Conservation (phyloP, 345 rosid genomes). For the Eucalyptus leucophloia region DNA sequence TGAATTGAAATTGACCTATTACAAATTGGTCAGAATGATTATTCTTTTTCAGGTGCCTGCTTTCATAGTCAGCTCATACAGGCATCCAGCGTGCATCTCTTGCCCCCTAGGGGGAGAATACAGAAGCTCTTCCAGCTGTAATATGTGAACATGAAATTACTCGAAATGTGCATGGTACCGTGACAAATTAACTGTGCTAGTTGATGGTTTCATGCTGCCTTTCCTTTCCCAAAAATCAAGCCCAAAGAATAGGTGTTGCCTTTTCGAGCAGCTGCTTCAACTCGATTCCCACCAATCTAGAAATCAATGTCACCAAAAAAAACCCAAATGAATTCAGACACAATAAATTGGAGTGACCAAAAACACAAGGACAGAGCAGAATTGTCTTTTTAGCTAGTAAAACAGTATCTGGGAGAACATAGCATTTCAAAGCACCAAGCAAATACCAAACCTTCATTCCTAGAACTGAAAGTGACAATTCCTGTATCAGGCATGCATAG, state of each 20-base stretch:
- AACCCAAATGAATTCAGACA: neutral
- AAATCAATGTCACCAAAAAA: neutral
- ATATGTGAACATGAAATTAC: neutral
- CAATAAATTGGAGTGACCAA: neutral
- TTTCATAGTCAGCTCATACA: neutral
- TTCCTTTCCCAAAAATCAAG: constrained; percentile 58
- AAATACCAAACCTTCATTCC: neutral
- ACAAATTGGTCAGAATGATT: neutral
- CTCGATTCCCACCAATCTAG: constrained; percentile 70
- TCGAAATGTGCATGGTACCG: neutral
- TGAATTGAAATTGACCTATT: neutral
- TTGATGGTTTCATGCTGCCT: constrained; percentile 25
- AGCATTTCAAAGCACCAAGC: neutral
- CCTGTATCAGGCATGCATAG: neutral
- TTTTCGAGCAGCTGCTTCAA: constrained; percentile 64
- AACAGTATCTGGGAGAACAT: neutral
- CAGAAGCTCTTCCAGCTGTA: neutral
- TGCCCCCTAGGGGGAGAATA: neutral
- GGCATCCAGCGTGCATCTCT: neutral
- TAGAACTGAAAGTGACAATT: neutral
- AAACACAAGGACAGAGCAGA: neutral
- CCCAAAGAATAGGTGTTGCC: constrained; percentile 70
- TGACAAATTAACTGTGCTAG: too few relatives aligned
- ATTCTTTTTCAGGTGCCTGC: neutral
- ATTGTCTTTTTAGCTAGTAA: neutral